Percentiles rank a stretch among this genome's conserved stretches.
phyloP scores from a whole-genome alignment of 75 land plant genomes.

The Larix kaempferi region DNA sequence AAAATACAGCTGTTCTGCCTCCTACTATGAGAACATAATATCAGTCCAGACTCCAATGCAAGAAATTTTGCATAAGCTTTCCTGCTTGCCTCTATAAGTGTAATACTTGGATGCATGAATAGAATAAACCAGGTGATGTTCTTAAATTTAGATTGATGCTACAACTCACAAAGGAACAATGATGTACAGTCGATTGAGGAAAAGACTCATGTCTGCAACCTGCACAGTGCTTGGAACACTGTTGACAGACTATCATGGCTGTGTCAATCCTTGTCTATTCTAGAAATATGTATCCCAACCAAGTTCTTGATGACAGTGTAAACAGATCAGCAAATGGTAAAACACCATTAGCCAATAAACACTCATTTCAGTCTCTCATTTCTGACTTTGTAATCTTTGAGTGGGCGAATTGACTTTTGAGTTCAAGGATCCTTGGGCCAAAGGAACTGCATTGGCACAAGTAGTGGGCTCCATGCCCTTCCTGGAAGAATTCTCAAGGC shows the following conservation, averaged over 20 bases:
- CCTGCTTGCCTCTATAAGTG: not conserved
- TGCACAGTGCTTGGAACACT: not conserved
- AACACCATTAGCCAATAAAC: not conserved
- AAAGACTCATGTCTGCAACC: not conserved
- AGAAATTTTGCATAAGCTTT: not conserved
- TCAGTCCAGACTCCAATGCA: not conserved
- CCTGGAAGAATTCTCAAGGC: not conserved
- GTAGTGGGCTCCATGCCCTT: not conserved
- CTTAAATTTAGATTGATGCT: not conserved
- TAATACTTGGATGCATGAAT: not conserved
- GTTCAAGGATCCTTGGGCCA: not conserved
- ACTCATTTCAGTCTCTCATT: conserved; percentile 1
- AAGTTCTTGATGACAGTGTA: too few species aligned
- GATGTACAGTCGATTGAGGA: not conserved
- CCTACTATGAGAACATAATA: not conserved
- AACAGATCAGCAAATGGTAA: not conserved
- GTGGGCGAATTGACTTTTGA: not conserved
- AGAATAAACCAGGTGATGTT: not conserved
- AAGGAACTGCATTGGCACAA: conserved; percentile 3
- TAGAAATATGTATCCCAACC: not conserved
- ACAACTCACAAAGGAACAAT: not conserved
- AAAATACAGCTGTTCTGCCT: not conserved
- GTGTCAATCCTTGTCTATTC: not conserved
- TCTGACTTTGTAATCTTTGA: not conserved
- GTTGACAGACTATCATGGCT: not conserved